Evolutionary conservation across 192 early-diverging fungal species (phyloP), one percentile per base, ranked within the genome.

Genomic region (Coemansia sp.): DNA sequence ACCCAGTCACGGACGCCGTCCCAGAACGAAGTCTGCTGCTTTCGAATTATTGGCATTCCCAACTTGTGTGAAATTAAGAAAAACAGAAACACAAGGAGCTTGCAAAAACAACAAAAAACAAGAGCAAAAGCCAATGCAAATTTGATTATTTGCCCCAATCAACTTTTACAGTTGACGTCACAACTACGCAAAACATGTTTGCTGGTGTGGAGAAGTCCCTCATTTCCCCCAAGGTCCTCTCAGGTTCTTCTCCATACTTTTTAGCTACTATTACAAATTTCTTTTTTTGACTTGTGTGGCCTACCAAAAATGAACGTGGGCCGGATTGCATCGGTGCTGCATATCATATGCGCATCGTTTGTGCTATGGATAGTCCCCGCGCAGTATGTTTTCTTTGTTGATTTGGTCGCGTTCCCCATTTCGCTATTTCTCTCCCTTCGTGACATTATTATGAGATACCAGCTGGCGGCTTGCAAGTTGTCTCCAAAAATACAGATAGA

Each of bases 1-100:
- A 77, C 53, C 74, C 74, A 76, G 68, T 82, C 79, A 20, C 74
- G 74, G 17, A 74, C 68, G 19, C 63, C 62, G 8, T 66, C 66
- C 78, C 78, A 81, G 44, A 81, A 62, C n/a, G 68, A 59, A 14
- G 59, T 49, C 11, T 54, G 65, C 36, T 64, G 68, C 52, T 51
- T 67, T 19, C 72, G 56, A 62, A 74, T 48, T 25, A 74, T 42
- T 4, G 66, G 69, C 78, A 81, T 78, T 49, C 15, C 14, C 10
- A 11, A 5, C 3, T 12, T 44, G 15, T 34, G 31, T 20, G 34
- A 56, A 52, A 6, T 23, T 5, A n/a, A 19, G 23, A 52, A 52
- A 20, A 26, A 52, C 12, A 52, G 21, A 23, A 51, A 51, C 49
- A 10, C 51, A 5, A 25, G 1, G 23, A 5, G 23, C n/a, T 46